phyloP scores from a whole-genome alignment of 1,139 yeast genomes.

The Hemisphaericaspora xylanilytica region DNA sequence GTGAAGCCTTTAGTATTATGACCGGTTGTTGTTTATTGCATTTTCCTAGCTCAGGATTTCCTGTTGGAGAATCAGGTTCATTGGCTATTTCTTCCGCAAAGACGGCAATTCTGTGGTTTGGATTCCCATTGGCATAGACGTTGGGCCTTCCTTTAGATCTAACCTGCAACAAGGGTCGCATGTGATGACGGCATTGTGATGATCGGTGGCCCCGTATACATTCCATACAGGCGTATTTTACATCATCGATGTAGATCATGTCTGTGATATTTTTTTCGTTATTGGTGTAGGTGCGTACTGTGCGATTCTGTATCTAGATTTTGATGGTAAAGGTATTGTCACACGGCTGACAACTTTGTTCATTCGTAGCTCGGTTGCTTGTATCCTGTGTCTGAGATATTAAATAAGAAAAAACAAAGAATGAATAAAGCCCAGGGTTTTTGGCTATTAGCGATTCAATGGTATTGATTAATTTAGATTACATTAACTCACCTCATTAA shows the following conservation, averaged over 20 bases:
- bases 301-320: too few relatives aligned
- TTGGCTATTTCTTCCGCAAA: conserved; percentile 48
- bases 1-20: conserved; percentile 45
- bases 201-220: conserved; percentile 95
- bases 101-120: conserved; percentile 56
- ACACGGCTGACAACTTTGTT: not conserved
- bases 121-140: conserved; percentile 44
- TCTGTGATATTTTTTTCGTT: conserved; percentile 1
- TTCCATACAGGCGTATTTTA: conserved; percentile 84
- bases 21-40: conserved; percentile 29
- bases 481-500: too few relatives aligned
- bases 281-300: too few relatives aligned
- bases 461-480: too few relatives aligned
- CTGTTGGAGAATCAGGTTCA: conserved; percentile 7
- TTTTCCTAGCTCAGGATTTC: conserved; percentile 6
- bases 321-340: too few relatives aligned
- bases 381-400: too few relatives aligned
- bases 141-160: conserved; percentile 83
- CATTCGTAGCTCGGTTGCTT: not conserved
- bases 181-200: conserved; percentile 78
- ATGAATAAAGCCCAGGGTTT: too few relatives aligned
- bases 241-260: conserved; percentile 85
- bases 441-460: too few relatives aligned
- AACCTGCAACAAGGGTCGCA: conserved; percentile 80
- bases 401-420: too few relatives aligned